Percentiles rank a stretch among this genome's conserved stretches.
Evolutionary conservation across 2,329 filamentous ascomycete species (phyloP).

Genomic region (Alternaria solani): DNA sequence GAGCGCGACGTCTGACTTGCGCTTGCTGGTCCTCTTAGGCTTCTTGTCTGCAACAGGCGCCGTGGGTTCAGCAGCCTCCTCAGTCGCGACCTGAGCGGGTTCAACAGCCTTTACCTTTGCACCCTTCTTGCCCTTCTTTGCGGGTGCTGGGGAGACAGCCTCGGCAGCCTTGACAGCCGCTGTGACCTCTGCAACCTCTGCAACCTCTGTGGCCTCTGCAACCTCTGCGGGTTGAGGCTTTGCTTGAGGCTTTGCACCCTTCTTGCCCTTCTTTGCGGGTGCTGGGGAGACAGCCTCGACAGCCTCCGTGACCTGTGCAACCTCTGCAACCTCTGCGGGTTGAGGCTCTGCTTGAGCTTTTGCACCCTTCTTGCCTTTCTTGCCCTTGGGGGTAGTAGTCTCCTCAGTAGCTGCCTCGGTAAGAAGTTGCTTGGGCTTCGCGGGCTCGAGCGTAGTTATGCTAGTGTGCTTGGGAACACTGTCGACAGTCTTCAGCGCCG

Average conservation of each 20-base stretch:
- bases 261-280: constrained; percentile 41
- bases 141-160: constrained; percentile 16
- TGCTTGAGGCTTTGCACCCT: constrained; percentile 26
- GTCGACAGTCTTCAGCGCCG: constrained; percentile 71
- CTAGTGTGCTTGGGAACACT: constrained; percentile 40
- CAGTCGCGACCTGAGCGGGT: constrained; percentile 19
- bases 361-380: constrained; percentile 41
- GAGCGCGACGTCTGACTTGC: constrained; percentile 29
- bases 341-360: constrained; percentile 15
- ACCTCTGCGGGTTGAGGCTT: constrained; percentile 9
- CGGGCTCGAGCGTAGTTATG: constrained; percentile 31
- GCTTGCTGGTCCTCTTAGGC: constrained; percentile 26
- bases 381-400: constrained; percentile 35
- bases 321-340: constrained; percentile 15
- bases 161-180: constrained; percentile 12
- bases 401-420: constrained; percentile 33
- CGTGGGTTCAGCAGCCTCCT: constrained; percentile 10
- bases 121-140: constrained; percentile 39
- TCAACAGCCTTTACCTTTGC: constrained; percentile 27
- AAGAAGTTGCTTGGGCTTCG: constrained; percentile 38
- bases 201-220: too few relatives aligned
- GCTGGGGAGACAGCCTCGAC: constrained; percentile 14
- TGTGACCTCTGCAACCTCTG: constrained; percentile 19
- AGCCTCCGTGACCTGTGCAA: constrained; percentile 13
- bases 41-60: constrained; percentile 14